Base-by-base conservation (phyloP, 768 basidiomycete genomes). In the Tylopilus cervinicoccineus region DNA sequence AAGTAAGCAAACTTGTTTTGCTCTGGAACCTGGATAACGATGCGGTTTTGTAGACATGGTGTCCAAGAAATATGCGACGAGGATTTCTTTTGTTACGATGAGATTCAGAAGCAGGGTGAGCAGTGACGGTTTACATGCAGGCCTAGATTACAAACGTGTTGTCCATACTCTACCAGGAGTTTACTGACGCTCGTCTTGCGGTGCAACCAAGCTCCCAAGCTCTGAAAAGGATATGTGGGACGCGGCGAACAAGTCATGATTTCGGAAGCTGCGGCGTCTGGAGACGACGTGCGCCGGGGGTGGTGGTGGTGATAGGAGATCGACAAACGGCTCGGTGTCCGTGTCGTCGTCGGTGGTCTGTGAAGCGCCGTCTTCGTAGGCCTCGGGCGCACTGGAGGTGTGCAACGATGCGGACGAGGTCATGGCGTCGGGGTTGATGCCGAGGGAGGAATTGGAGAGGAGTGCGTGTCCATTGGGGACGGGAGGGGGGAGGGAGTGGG, bases 61-160 rank as follows among this genome's bases (percentile, higher is more conserved):
- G 66, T 80, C 29, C 56, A 59, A 31, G 55, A 63, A 16, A 65
- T 80, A 27, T 68, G 73, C 0, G 81, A 84, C 55, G 82, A 84
- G 53, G 81, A 83, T 56, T 65, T 80, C 42, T 75, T 72, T 50
- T 66, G 61, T 28, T 56, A 46, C 39, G 23, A 24, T 6, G 20
- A 41, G 1, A 38, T 59, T 29, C 8, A 17, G 7, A 20, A 27
- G 24, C 9, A 14, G 20, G 14, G 12, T 3, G 3, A 6, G 3
- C 14, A 4, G n/a, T n/a, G 17, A 5, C 29, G 43, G 32, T 29
- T 23, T 34, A 53, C 38, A 40, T n/a, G 10, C 33, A 17, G 17
- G 34, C 23, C 13, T 33, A 34, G 23, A 19, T 19, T 17, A 10
- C 17, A 24, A 16, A 14, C 14, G 16, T 4, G 17, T 7, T 19